These are phyloP conservation scores for Camillea tinctor DNA, from an alignment of 2,329 filamentous ascomycete species.

Conservation along the genomic window DNA sequence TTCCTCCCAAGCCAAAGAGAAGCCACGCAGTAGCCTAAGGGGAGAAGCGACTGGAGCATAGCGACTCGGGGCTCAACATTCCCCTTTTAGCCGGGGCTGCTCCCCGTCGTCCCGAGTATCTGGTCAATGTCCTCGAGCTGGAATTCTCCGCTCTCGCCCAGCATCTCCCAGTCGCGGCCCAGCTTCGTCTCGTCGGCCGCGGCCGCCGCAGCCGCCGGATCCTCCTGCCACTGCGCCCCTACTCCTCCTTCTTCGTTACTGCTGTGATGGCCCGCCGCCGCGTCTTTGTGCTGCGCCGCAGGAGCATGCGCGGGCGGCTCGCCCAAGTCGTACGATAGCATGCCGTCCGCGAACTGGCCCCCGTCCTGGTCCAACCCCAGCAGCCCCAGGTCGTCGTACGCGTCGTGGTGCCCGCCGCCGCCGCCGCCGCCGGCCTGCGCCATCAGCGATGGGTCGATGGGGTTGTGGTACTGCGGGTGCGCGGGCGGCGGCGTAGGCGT, in stretches of 20 bases:
- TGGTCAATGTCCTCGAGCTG: constrained; percentile 24
- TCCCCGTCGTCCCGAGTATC: constrained; percentile 23
- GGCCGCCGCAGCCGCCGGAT: constrained; percentile 1
- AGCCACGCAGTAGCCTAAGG: too few species aligned
- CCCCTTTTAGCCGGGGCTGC: constrained; percentile 16
- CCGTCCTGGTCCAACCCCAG: constrained; percentile 12
- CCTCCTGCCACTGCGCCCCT: constrained; percentile 20
- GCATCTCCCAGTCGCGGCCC: constrained; percentile 23
- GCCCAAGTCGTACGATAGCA: constrained; percentile 9
- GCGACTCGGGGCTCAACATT: too few species aligned
- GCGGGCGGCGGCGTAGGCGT: constrained; percentile 1
- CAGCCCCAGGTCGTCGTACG: constrained; percentile 23
- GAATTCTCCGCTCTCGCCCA: constrained; percentile 18
- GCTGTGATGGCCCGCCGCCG: not conserved
- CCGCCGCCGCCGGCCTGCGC: constrained; percentile 4
- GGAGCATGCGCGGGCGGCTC: constrained; percentile 4
- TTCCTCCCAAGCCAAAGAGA: too few species aligned
- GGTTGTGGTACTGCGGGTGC: constrained; percentile 2
- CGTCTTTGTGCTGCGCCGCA: not conserved
- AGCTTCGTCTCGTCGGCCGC: constrained; percentile 10
- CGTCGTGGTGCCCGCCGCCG: constrained; percentile 3
- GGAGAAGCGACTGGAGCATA: too few species aligned
- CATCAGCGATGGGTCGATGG: constrained; percentile 22
- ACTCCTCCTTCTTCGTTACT: not conserved
- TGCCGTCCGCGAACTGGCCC: constrained; percentile 17